Evolutionary conservation across 345 rosid species (phyloP), one percentile per base, ranked within the genome.

Genomic region (Gossypium longicalyx): DNA sequence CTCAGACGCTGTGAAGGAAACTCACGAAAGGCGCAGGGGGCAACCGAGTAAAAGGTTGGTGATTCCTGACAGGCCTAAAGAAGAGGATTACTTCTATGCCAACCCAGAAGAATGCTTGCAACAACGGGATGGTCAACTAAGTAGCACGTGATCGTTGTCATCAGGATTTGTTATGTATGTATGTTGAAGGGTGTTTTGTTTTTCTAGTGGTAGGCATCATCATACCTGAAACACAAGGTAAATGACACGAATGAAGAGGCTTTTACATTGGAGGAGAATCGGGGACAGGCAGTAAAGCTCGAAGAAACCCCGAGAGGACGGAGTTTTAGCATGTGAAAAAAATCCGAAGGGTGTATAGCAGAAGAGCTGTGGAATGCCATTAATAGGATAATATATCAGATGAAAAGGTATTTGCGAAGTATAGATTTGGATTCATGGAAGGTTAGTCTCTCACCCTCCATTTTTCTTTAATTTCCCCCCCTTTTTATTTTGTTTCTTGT

Each of bases 31-130:
- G 71, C 85, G 92, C 75, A 87, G 88, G 86, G 99, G 99, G 54
- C 87, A 87, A 53, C 91, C 93, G 0, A 82, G 70, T 22, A 85
- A 76, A 60, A 80, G 99, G 77, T 64, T 83, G 79, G 89, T 90
- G 64, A 87, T 93, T 60, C 93, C 92, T 22, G 97, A 89, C 72
- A 85, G 79, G 77, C 99, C 99, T 2, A 95, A 93, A 73, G 97
- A 91, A 79, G 99, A 95, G 80, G 98, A 95, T 52, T 93, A 91
- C 79, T 95, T 93, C 82, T 95, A 90, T 77, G 87, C 99, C 43
- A 95, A 95, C 79, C 98, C 98, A 2, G 90, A 93, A 70, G 99
- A 95, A 78, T 95, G 99, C 76, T 84, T 95, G 80, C 85, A 84
- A 74, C 73, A 79, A 12, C 68, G 84, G 67, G 82, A 82, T 48